These are phyloP conservation scores for Phytophthora citrophthora DNA, from an alignment of 352 stramenopile species.

Conservation along the genomic window DNA sequence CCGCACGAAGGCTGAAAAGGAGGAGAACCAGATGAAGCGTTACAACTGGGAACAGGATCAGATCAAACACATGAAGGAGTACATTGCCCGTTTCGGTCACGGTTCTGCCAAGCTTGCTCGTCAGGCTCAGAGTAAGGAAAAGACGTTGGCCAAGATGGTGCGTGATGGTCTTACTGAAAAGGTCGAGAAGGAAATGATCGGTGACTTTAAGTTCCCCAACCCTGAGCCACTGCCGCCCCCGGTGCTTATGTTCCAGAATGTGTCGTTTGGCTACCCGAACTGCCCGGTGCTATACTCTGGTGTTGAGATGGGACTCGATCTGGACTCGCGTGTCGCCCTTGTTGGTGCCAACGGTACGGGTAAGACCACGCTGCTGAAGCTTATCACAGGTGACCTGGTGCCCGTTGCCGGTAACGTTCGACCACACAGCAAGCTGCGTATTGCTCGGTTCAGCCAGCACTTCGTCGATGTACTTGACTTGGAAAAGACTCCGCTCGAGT, in stretches of 20 bases:
- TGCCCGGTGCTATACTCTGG: constrained; percentile 91
- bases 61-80: constrained; percentile 99
- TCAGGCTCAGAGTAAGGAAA: constrained; percentile 98
- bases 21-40: constrained; percentile 99
- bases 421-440: constrained; percentile 96
- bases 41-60: constrained; percentile 98
- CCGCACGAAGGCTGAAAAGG: constrained; percentile 95
- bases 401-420: constrained; percentile 95
- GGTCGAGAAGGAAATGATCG: constrained; percentile 85
- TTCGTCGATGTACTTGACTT: constrained; percentile 99
- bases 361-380: constrained; percentile 98
- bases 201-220: constrained; percentile 97
- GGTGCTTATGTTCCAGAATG: constrained; percentile 97
- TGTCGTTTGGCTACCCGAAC: constrained; percentile 96
- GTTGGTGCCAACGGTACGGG: constrained; percentile 97
- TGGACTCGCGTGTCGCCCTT: constrained; percentile 97
- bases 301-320: constrained; percentile 97
- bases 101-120: constrained; percentile 97
- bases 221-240: constrained; percentile 94
- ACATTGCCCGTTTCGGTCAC: constrained; percentile 99
- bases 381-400: constrained; percentile 96
- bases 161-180: constrained; percentile 95
- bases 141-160: constrained; percentile 99
- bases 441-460: constrained; percentile 98
- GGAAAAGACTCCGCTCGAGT: constrained; percentile 95